Evolutionary conservation across 805 yeast genomes (phyloP).

Genomic region (Suhomyces tanzawaensis): DNA sequence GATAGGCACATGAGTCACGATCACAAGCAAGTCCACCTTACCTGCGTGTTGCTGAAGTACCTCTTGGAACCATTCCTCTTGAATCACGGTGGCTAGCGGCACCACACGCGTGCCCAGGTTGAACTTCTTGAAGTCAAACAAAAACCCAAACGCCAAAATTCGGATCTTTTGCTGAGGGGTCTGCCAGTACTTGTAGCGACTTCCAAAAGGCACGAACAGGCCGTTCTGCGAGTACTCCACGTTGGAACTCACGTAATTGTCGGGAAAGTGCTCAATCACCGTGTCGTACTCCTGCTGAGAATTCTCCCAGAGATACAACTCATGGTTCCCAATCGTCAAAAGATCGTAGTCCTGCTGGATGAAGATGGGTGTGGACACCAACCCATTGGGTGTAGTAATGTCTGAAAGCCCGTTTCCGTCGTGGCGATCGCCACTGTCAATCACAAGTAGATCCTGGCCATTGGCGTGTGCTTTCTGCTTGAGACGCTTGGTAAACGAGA

Average conservation of each 20-base stretch:
- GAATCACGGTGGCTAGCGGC: slow-evolving; percentile 52
- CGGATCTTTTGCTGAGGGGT: slow-evolving; percentile 54
- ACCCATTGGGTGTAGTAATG: slow-evolving; percentile 72
- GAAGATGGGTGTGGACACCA: slow-evolving; percentile 59
- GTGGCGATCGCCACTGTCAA: slow-evolving; percentile 91
- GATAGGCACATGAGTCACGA: slow-evolving; percentile 78
- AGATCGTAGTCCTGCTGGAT: slow-evolving; percentile 68
- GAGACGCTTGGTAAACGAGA: slow-evolving; percentile 62
- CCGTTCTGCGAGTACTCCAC: slow-evolving; percentile 55
- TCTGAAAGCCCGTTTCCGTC: slow-evolving; percentile 94
- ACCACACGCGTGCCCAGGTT: slow-evolving; percentile 64
- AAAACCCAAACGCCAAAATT: slow-evolving; percentile 70
- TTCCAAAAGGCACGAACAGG: slow-evolving; percentile 63
- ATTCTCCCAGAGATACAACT: slow-evolving; percentile 66
- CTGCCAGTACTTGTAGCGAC: slow-evolving; percentile 58
- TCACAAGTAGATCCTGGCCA: slow-evolving; percentile 62
- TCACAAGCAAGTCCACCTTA: slow-evolving; percentile 60
- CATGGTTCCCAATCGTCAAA: slow-evolving; percentile 88
- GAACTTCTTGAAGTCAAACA: slow-evolving; percentile 69
- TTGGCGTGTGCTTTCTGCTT: slow-evolving; percentile 39
- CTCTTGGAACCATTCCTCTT: slow-evolving; percentile 64
- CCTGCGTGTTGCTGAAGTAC: slow-evolving; percentile 27
- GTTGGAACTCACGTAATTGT: slow-evolving; percentile 67
- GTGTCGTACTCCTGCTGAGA: slow-evolving; percentile 63
- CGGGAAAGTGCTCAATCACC: slow-evolving; percentile 58